Conservation (phyloP, 495 filamentous ascomycete genomes). For the Cudoniella acicularis region DNA sequence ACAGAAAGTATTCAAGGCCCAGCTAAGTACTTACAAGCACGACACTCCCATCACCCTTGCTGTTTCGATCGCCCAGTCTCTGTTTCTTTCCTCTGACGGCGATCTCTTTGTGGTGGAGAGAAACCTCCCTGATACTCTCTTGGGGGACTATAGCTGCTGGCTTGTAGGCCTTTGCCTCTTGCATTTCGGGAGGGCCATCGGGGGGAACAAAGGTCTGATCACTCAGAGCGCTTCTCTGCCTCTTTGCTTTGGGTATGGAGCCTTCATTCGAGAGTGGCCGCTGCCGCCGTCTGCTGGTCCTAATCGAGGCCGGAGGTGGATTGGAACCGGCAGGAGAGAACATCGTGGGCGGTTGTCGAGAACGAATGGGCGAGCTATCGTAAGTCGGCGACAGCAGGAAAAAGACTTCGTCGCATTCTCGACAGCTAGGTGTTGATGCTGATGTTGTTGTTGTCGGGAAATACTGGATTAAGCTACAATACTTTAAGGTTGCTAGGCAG, state of each 20-base stretch:
- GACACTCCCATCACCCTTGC: slow-evolving; percentile 57
- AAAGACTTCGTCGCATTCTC: neutral
- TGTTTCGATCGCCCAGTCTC: slow-evolving; percentile 50
- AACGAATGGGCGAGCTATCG: neutral
- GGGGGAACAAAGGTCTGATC: slow-evolving; percentile 48
- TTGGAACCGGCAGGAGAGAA: slow-evolving; percentile 22
- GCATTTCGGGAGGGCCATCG: slow-evolving; percentile 42
- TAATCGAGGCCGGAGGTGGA: slow-evolving; percentile 42
- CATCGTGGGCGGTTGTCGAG: slow-evolving; percentile 9
- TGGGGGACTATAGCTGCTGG: slow-evolving; percentile 37
- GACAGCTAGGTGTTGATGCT: too few relatives aligned
- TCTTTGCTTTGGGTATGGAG: slow-evolving; percentile 64
- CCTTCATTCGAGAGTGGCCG: slow-evolving; percentile 63
- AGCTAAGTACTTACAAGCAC: slow-evolving; percentile 52
- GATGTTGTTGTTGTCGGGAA: too few relatives aligned
- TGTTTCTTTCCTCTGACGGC: slow-evolving; percentile 57
- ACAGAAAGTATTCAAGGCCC: neutral
- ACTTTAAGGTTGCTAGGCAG: too few relatives aligned
- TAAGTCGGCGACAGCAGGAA: neutral
- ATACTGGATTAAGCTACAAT: too few relatives aligned
- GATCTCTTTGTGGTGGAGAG: slow-evolving; percentile 42
- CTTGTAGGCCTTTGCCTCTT: slow-evolving; percentile 44
- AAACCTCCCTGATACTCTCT: slow-evolving; percentile 41
- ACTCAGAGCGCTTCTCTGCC: slow-evolving; percentile 60
- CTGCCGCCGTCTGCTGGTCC: slow-evolving; percentile 60